Base-by-base conservation (phyloP, 1,284 basidiomycete genomes). In the Boletus nobilissimus region DNA sequence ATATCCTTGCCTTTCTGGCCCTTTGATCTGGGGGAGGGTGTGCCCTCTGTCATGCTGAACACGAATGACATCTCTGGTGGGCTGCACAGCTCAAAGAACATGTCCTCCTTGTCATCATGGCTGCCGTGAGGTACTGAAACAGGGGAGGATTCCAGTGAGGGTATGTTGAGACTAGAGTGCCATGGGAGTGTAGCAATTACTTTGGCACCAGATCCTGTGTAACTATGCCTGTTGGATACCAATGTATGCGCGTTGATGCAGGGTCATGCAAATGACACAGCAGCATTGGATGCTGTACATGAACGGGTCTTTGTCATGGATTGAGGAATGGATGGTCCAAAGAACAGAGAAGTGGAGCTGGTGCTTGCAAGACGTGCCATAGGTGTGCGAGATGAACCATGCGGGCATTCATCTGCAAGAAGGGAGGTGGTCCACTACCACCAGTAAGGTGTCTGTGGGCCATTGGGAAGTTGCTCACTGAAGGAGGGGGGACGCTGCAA, bases 301-400 rank as follows among this genome's bases (percentile, higher is more conserved):
- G 82, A 70, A 63, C 80, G 84, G 1, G 76, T 51, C 73, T 81
- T 82, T 57, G 63, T 68, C n/a, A 67, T 29, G 5, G 84, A 79
- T 71, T 86, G 82, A 54, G 89, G 87, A 76, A 94, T 93, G 43
- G 90, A 81, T 13, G 94, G 93, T 2, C 94, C 93, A 80, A 95
- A 95, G 84, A 95, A 95, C 13, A 94, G 84, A 0, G 94, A 93
- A 9, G 92, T 93, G 5, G 93, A 92, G 68, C 88, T 88, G 70
- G 86, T 91, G 75, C 88, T 89, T 69, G 88, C 81, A 2, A 89
- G 84, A 32, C 90, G 87, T 39, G 84, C 83, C 72, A 86, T 79
- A 6, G 85, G 77, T 39, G 68, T 70, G n/a, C 83, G 82, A 60
- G 88, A 76, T 81, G 83, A 71, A 82, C 84, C 72, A 36, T 84